Percentiles rank a stretch among this genome's conserved stretches.
These are phyloP conservation scores for Pichia manshurica DNA, from an alignment of 805 yeast genomes.

Conservation along the genomic window DNA sequence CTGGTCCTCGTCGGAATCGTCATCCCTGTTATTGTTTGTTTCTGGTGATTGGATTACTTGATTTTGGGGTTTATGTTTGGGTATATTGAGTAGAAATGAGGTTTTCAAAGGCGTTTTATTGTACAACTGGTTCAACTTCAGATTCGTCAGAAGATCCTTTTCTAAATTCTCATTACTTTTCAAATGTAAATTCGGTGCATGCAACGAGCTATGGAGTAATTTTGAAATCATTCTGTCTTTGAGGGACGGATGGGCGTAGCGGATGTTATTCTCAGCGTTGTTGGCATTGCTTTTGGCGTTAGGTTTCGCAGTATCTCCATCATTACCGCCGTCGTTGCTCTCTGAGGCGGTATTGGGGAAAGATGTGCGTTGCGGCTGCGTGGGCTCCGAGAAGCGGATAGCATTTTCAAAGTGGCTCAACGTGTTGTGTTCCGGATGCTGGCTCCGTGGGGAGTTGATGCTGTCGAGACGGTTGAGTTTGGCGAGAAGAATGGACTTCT, in stretches of 20 bases:
- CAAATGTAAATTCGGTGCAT: neutral
- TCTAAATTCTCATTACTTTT: neutral
- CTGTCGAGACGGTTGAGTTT: slow-evolving; percentile 8
- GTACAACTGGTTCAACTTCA: no score
- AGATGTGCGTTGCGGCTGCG: no score
- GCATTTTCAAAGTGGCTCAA: slow-evolving; percentile 8
- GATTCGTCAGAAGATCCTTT: no score
- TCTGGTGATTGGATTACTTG: neutral
- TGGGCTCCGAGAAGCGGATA: neutral
- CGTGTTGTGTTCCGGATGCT: slow-evolving; percentile 1
- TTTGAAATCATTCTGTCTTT: neutral
- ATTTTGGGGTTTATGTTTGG: neutral
- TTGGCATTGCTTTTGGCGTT: neutral
- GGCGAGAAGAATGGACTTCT: slow-evolving; percentile 13
- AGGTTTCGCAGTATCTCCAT: no score
- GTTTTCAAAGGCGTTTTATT: neutral
- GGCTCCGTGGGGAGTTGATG: neutral
- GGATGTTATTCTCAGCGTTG: neutral
- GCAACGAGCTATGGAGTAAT: neutral
- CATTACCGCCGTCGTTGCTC: no score
- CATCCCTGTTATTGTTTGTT: neutral
- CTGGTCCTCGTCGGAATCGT: neutral
- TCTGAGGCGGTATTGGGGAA: no score
- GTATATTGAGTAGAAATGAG: neutral
- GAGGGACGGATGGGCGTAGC: neutral